Conservation (phyloP, 139 green algal genomes). For the Chlamydomonas schloesseri region DNA sequence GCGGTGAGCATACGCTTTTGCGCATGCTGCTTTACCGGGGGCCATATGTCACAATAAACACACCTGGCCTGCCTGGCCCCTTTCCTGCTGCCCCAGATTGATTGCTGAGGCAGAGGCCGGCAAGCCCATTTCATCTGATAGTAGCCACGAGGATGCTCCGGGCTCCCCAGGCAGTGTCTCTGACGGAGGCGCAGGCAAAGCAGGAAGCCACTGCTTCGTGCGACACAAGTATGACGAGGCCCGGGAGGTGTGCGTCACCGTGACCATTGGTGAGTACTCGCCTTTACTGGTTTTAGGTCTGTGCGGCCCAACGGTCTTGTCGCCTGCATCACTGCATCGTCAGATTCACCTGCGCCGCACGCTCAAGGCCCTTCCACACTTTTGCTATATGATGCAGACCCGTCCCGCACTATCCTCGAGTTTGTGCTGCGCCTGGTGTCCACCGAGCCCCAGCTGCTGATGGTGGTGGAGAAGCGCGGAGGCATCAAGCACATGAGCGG, state of each 20-base stretch:
- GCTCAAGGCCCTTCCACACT: too few species aligned
- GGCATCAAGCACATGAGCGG: neutral
- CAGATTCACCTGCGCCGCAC: neutral
- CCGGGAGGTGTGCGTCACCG: neutral
- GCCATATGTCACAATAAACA: too few species aligned
- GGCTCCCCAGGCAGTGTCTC: too few species aligned
- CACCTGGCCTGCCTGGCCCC: neutral
- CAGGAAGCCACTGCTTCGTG: neutral
- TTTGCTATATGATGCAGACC: neutral
- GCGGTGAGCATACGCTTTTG: neutral
- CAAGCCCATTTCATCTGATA: too few species aligned
- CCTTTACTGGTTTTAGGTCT: too few species aligned
- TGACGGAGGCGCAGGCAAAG: neutral
- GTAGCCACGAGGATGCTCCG: too few species aligned
- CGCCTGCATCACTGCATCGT: too few species aligned
- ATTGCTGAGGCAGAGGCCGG: neutral
- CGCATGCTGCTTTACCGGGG: too few species aligned
- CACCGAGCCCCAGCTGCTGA: neutral
- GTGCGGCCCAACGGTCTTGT: too few species aligned
- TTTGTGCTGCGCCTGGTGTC: neutral
- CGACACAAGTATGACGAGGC: neutral
- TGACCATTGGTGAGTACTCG: neutral
- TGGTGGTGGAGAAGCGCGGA: neutral
- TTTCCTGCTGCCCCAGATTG: neutral
- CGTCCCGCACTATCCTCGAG: neutral